phyloP scores from a whole-genome alignment of 805 yeast genomes.

The Wickerhamiella parazyma region DNA sequence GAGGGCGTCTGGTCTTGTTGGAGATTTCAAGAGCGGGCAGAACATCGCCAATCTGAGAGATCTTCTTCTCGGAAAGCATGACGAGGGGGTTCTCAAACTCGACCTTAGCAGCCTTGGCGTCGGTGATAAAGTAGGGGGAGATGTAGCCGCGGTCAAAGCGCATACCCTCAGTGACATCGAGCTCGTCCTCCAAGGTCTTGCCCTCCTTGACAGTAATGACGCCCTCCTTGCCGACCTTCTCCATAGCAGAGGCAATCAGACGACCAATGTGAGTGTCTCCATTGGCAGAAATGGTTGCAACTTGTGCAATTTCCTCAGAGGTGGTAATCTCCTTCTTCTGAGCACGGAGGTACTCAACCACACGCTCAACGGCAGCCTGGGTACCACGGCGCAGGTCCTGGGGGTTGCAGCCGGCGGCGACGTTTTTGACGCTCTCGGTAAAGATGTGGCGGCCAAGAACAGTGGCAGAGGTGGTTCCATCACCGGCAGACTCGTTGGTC shows the following conservation, averaged over 20 bases:
- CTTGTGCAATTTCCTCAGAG: slow-evolving; percentile 91
- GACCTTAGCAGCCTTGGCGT: slow-evolving; percentile 80
- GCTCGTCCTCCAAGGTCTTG: slow-evolving; percentile 88
- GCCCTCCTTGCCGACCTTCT: slow-evolving; percentile 98
- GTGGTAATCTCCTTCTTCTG: slow-evolving; percentile 91
- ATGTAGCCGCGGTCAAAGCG: slow-evolving; percentile 95
- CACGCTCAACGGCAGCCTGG: slow-evolving; percentile 92
- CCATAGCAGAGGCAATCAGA: slow-evolving; percentile 90
- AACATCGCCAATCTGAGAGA: slow-evolving; percentile 78
- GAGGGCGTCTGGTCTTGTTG: slow-evolving; percentile 84
- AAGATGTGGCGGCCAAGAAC: slow-evolving; percentile 91
- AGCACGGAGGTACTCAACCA: slow-evolving; percentile 65
- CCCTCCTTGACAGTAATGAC: slow-evolving; percentile 97
- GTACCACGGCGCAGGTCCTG: slow-evolving; percentile 96
- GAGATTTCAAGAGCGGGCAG: slow-evolving; percentile 88
- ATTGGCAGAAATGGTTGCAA: slow-evolving; percentile 94
- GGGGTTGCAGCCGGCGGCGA: slow-evolving; percentile 98
- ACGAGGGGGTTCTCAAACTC: slow-evolving; percentile 90
- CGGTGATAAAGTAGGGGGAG: slow-evolving; percentile 92
- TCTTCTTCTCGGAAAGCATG: slow-evolving; percentile 81
- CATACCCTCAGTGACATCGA: slow-evolving; percentile 97
- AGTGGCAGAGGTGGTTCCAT: slow-evolving; percentile 96
- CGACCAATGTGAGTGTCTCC: slow-evolving; percentile 89
- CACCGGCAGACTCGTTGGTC: slow-evolving; percentile 97
- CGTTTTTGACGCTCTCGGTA: slow-evolving; percentile 89